Percentiles rank a stretch among this genome's conserved stretches.
These are phyloP conservation scores for Scedosporium apiospermum DNA, from an alignment of 2,329 filamentous ascomycete genomes.

Conservation along the genomic window DNA sequence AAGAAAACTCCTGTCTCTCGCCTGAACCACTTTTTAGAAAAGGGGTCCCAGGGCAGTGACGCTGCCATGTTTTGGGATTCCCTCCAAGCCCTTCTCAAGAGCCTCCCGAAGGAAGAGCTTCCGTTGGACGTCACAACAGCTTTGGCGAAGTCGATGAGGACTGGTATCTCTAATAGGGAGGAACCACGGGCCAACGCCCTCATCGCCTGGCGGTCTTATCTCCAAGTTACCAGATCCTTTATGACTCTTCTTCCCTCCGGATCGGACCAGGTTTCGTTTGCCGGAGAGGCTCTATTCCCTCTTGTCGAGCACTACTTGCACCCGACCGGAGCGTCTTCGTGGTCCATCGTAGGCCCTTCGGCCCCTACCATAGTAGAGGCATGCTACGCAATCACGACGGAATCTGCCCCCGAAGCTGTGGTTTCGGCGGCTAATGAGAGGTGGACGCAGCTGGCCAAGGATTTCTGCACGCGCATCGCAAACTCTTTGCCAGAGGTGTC, in stretches of 20 bases:
- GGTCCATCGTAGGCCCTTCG: conserved; percentile 11
- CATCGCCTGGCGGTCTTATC: conserved; percentile 67
- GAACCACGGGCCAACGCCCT: conserved; percentile 61
- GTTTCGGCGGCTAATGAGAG: conserved; percentile 17
- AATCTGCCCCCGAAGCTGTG: conserved; percentile 6
- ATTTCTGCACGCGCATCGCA: conserved; percentile 58
- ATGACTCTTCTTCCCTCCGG: conserved; percentile 30
- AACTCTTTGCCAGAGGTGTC: conserved; percentile 75
- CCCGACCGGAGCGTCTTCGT: conserved; percentile 29
- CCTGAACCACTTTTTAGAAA: conserved; percentile 65
- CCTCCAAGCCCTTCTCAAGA: conserved; percentile 51
- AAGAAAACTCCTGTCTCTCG: conserved; percentile 45
- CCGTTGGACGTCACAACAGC: conserved; percentile 42
- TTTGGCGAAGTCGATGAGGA: conserved; percentile 58
- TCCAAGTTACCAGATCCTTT: conserved; percentile 51
- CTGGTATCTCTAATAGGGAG: conserved; percentile 63
- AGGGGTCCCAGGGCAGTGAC: conserved; percentile 72
- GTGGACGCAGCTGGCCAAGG: conserved; percentile 27
- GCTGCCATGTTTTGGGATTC: conserved; percentile 60
- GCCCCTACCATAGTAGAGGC: conserved; percentile 7
- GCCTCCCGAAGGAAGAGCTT: conserved; percentile 40
- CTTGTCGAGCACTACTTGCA: conserved; percentile 46
- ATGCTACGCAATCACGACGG: conserved; percentile 6
- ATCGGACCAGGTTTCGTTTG: conserved; percentile 34
- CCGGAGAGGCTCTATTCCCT: conserved; percentile 41